Evolutionary conservation across 352 stramenopile species (phyloP).

Genomic region (Pythium chondricola): DNA sequence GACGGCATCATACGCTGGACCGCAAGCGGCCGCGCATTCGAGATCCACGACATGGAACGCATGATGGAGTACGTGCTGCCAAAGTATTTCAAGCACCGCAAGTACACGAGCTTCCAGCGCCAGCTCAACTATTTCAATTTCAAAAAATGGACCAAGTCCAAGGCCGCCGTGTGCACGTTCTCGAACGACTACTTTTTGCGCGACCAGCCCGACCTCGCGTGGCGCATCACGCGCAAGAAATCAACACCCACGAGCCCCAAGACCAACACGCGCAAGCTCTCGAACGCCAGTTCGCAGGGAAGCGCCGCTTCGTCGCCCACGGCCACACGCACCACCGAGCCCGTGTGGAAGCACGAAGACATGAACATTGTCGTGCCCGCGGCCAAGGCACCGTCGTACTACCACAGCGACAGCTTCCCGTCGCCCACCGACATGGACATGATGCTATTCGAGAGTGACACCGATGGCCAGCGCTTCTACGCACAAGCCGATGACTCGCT

Average conservation of each 20-base stretch:
- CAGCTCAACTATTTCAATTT: constrained; percentile 85
- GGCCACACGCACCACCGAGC: constrained; percentile 4
- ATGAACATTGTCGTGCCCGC: constrained; percentile 24
- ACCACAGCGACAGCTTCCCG: constrained; percentile 17
- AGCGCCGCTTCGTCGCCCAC: neutral
- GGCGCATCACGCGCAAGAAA: constrained; percentile 68
- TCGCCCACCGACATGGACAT: constrained; percentile 37
- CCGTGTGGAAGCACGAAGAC: constrained; percentile 12
- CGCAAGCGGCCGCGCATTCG: constrained; percentile 61
- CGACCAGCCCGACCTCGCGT: constrained; percentile 45
- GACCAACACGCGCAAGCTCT: constrained; percentile 1
- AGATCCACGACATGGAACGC: constrained; percentile 70
- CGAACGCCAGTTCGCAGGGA: neutral
- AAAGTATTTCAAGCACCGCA: constrained; percentile 83
- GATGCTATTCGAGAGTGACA: constrained; percentile 28
- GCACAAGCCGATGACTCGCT: constrained; percentile 31
- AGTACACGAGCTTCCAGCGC: constrained; percentile 84
- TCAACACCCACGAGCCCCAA: constrained; percentile 16
- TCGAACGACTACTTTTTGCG: constrained; percentile 63
- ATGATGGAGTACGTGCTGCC: constrained; percentile 68
- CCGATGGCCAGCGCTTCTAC: constrained; percentile 17
- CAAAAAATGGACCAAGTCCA: constrained; percentile 75
- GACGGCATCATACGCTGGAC: constrained; percentile 40
- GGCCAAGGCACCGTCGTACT: constrained; percentile 17
- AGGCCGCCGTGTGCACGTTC: constrained; percentile 68